Evolutionary conservation across 495 filamentous ascomycete genomes (phyloP).

Genomic region (Choiromyces venosus): DNA sequence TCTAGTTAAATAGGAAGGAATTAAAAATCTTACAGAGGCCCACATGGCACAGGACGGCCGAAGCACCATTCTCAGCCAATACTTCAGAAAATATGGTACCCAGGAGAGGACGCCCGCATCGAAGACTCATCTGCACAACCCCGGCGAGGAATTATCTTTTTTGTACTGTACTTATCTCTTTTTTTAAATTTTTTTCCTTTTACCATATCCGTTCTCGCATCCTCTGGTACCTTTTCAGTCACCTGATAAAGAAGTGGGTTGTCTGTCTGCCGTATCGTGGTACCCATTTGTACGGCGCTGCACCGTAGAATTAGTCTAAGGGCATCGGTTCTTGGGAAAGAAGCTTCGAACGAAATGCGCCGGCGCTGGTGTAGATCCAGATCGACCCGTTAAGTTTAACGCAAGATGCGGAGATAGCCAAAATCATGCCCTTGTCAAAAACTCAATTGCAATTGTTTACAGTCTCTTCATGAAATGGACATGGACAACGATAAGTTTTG

Average conservation of each 20-base stretch:
- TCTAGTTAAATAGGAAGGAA: neutral
- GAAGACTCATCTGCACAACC: neutral
- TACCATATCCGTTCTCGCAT: neutral
- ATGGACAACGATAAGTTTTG: neutral
- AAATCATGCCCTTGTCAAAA: slow-evolving; percentile 4
- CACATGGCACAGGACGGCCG: neutral
- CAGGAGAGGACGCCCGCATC: neutral
- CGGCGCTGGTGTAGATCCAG: slow-evolving; percentile 27
- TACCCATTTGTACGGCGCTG: neutral
- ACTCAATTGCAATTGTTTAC: neutral
- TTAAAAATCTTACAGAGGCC: neutral
- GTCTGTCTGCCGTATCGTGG: neutral
- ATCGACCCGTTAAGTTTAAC: slow-evolving; percentile 18
- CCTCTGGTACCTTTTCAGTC: neutral
- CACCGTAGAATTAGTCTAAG: neutral
- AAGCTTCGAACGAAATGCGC: slow-evolving; percentile 11
- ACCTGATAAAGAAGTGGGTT: neutral
- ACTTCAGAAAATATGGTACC: neutral
- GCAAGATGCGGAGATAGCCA: slow-evolving; percentile 14
- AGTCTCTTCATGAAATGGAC: neutral
- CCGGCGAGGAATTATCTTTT: neutral
- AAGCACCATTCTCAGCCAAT: neutral
- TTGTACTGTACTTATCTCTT: neutral
- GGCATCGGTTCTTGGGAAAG: slow-evolving; percentile 5
- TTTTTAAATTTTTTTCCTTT: neutral